These are phyloP conservation scores for Blumeriella jaapii DNA, from an alignment of 2,329 filamentous ascomycete species.

Conservation along the genomic window DNA sequence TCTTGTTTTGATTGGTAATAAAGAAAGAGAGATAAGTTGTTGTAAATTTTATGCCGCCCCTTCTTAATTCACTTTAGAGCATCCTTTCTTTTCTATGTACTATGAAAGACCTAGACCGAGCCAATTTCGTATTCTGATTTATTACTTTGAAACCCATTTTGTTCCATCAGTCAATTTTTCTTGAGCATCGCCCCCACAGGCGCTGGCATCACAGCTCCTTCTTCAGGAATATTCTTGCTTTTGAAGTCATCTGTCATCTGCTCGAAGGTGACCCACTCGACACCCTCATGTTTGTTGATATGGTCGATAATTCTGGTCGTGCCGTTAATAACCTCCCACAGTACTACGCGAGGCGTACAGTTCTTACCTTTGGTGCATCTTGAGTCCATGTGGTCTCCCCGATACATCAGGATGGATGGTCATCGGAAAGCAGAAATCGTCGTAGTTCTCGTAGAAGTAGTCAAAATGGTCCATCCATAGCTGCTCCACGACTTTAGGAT, in stretches of 20 bases:
- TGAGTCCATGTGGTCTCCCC: constrained; percentile 57
- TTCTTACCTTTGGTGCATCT: constrained; percentile 58
- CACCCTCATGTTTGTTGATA: constrained; percentile 49
- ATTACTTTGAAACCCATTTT: too few species aligned
- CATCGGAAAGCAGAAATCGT: constrained; percentile 67
- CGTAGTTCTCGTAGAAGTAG: constrained; percentile 67
- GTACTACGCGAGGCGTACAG: constrained; percentile 35
- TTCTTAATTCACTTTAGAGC: too few species aligned
- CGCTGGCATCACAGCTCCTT: constrained; percentile 50
- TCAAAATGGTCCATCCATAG: constrained; percentile 45
- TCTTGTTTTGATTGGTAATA: too few species aligned
- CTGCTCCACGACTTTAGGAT: constrained; percentile 38
- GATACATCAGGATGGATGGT: constrained; percentile 67
- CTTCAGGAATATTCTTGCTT: constrained; percentile 44
- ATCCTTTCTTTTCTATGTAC: too few species aligned
- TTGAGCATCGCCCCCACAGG: constrained; percentile 8
- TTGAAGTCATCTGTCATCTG: constrained; percentile 67
- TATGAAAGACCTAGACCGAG: too few species aligned
- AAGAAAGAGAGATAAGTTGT: too few species aligned
- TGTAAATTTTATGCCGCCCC: too few species aligned
- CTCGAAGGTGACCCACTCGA: constrained; percentile 59
- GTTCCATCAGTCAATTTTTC: too few species aligned
- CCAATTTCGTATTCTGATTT: too few species aligned
- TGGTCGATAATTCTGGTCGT: constrained; percentile 65
- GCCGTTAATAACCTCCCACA: too few species aligned